Evolutionary conservation across 2,329 filamentous ascomycete species (phyloP).

Genomic region (Samsoniella hepiali): DNA sequence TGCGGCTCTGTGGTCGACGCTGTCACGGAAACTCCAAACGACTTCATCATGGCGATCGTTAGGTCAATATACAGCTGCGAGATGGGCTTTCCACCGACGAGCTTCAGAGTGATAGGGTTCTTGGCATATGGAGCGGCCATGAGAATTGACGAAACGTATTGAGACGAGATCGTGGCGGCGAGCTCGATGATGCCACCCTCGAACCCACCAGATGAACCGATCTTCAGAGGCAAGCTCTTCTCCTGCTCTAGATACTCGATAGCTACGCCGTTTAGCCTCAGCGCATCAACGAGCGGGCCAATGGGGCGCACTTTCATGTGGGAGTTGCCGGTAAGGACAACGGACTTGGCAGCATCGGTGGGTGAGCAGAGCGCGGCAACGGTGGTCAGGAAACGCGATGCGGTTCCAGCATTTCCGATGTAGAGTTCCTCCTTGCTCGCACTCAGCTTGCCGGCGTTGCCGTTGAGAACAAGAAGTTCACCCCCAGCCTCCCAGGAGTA

Average conservation of each 20-base stretch:
- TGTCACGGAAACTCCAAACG: constrained; percentile 80
- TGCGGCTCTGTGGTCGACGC: constrained; percentile 75
- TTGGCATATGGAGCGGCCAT: constrained; percentile 98
- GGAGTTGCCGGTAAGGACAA: constrained; percentile 85
- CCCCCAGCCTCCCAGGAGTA: constrained; percentile 95
- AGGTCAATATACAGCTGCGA: constrained; percentile 98
- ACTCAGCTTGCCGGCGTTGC: constrained; percentile 80
- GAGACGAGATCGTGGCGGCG: constrained; percentile 94
- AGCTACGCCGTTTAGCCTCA: constrained; percentile 80
- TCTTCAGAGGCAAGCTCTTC: constrained; percentile 77
- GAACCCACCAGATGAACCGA: constrained; percentile 79
- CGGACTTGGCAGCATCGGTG: constrained; percentile 57
- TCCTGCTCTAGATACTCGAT: constrained; percentile 83
- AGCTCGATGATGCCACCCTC: constrained; percentile 85
- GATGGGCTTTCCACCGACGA: constrained; percentile 96
- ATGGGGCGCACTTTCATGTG: constrained; percentile 97
- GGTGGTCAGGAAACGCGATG: constrained; percentile 90
- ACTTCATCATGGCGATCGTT: constrained; percentile 96
- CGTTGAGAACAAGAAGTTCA: constrained; percentile 83
- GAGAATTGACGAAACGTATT: constrained; percentile 94
- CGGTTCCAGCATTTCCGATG: constrained; percentile 93
- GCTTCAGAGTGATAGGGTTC: constrained; percentile 80
- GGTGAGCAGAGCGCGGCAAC: constrained; percentile 80
- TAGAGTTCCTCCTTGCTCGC: constrained; percentile 79
- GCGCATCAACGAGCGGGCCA: constrained; percentile 85